Conservation (phyloP, 192 early-diverging fungal species). For the Gaertneriomyces sp. region DNA sequence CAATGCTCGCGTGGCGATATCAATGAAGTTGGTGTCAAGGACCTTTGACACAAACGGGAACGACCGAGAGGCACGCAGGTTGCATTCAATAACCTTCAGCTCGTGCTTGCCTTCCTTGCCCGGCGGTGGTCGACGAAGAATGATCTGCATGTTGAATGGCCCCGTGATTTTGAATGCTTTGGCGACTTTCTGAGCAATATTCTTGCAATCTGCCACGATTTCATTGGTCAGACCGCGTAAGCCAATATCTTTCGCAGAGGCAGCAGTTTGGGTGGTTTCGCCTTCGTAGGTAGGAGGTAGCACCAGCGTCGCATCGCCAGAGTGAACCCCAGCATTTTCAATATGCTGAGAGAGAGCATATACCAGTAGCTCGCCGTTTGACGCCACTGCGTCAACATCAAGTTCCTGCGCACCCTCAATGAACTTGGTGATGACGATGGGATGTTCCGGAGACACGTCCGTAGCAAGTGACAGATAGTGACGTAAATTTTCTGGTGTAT, state of each 20-base stretch:
- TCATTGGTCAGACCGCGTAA: conserved; percentile 43
- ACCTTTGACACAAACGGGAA: conserved; percentile 98
- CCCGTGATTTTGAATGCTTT: conserved; percentile 92
- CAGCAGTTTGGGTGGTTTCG: conserved; percentile 27
- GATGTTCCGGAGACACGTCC: conserved; percentile 87
- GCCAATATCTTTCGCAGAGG: conserved; percentile 27
- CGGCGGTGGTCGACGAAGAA: conserved; percentile 46
- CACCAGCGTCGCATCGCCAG: conserved; percentile 92
- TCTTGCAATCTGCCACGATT: conserved; percentile 56
- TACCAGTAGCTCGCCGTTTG: conserved; percentile 74
- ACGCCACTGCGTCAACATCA: conserved; percentile 91
- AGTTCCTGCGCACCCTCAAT: conserved; percentile 91
- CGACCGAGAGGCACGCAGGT: conserved; percentile 93
- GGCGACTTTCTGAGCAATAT: conserved; percentile 82
- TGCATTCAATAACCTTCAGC: conserved; percentile 98
- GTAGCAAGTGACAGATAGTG: conserved; percentile 76
- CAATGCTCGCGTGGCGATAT: conserved; percentile 81
- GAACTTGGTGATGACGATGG: conserved; percentile 96
- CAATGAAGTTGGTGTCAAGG: conserved; percentile 86
- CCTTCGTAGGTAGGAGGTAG: conserved; percentile 64
- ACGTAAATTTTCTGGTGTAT: conserved; percentile 69
- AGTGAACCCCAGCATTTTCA: conserved; percentile 97
- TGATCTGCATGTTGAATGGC: conserved; percentile 99
- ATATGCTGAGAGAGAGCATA: conserved; percentile 95
- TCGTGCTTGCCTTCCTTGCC: conserved; percentile 30